Evolutionary conservation across 306 rosid genomes (phyloP).

Genomic region (Quercus parvula): DNA sequence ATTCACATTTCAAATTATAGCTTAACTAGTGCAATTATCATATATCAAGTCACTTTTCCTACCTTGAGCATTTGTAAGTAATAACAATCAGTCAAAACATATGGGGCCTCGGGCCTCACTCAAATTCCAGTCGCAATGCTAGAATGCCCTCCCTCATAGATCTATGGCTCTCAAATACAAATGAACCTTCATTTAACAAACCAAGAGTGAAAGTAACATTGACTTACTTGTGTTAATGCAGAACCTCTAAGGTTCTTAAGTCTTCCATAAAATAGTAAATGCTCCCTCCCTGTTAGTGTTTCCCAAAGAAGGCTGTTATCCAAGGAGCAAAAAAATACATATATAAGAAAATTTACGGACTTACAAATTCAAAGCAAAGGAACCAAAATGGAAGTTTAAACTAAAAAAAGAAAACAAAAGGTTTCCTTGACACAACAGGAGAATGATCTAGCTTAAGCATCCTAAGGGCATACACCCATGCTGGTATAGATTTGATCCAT

Average conservation of each 20-base stretch:
- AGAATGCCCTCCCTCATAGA: background rate
- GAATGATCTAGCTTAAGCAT: slow-evolving; percentile 50
- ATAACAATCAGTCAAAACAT: too few relatives aligned
- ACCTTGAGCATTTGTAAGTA: too few relatives aligned
- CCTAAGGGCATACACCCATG: slow-evolving; percentile 97
- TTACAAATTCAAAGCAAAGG: background rate
- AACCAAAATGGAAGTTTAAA: too few relatives aligned
- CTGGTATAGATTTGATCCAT: slow-evolving; percentile 83
- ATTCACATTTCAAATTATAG: too few relatives aligned
- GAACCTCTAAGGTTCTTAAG: slow-evolving; percentile 82
- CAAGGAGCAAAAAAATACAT: background rate
- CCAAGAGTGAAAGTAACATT: background rate
- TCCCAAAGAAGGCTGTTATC: slow-evolving; percentile 79
- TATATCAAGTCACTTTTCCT: too few relatives aligned
- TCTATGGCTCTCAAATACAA: background rate
- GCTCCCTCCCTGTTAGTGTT: slow-evolving; percentile 83
- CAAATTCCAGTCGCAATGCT: too few relatives aligned
- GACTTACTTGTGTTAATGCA: slow-evolving; percentile 62
- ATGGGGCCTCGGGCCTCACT: background rate
- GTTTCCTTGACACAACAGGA: background rate
- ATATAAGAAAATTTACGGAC: background rate
- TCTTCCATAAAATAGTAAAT: slow-evolving; percentile 83
- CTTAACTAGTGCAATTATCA: too few relatives aligned
- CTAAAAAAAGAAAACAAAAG: background rate
- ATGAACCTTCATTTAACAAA: background rate